These are phyloP conservation scores for Panaeolus cyanescens DNA, from an alignment of 768 basidiomycete genomes.

Conservation along the genomic window DNA sequence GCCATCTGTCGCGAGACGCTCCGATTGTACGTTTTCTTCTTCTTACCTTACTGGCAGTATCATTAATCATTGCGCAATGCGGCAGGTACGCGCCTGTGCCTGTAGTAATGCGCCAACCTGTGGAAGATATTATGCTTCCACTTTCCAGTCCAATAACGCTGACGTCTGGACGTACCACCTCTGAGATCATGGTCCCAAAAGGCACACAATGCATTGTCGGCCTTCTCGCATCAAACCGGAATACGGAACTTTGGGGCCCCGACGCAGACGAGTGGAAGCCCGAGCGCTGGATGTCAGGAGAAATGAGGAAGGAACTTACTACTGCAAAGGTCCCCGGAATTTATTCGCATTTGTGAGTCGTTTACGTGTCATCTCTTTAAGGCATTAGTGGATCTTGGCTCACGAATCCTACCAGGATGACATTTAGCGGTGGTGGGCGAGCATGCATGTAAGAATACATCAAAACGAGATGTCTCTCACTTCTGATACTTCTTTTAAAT, in stretches of 20 bases:
- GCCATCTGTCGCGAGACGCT: slow-evolving; percentile 41
- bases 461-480: neutral
- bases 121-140: slow-evolving; percentile 22
- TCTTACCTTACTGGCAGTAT: neutral
- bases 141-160: slow-evolving; percentile 24
- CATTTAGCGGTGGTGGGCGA: slow-evolving; percentile 44
- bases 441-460: slow-evolving; percentile 38
- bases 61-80: neutral
- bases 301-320: slow-evolving; percentile 22
- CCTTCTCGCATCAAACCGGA: slow-evolving; percentile 38
- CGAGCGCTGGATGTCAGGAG: slow-evolving; percentile 47
- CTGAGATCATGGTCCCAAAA: slow-evolving; percentile 36
- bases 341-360: slow-evolving; percentile 39
- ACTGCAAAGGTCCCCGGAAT: slow-evolving; percentile 42
- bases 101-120: slow-evolving; percentile 4
- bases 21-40: slow-evolving; percentile 26
- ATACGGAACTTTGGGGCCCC: slow-evolving; percentile 45
- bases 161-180: slow-evolving; percentile 21
- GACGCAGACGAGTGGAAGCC: slow-evolving; percentile 51
- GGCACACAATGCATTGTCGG: slow-evolving; percentile 32
- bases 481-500: neutral
- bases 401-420: slow-evolving; percentile 37
- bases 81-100: slow-evolving; percentile 14
- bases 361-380: neutral
- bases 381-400: neutral